Conservation (phyloP, 2,329 filamentous ascomycete species). For the Davidsoniella virescens region DNA sequence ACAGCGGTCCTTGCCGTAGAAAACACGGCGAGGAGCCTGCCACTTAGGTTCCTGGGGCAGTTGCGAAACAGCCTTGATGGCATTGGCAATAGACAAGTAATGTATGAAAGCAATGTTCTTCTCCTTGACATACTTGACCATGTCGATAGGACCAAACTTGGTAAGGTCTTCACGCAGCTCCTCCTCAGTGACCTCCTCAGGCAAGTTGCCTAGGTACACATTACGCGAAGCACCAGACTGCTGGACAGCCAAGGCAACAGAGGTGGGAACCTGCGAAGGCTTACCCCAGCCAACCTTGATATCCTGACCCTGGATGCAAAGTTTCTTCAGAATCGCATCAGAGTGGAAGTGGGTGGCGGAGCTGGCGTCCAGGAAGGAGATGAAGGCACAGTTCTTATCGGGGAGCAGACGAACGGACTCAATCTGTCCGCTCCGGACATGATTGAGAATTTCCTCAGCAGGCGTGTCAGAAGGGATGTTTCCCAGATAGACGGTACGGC, state of each 20-base stretch:
- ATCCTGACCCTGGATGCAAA: constrained; percentile 95
- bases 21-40: constrained; percentile 88
- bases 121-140: constrained; percentile 92
- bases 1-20: constrained; percentile 97
- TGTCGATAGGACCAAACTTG: constrained; percentile 94
- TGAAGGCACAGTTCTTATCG: constrained; percentile 99
- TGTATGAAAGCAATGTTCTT: constrained; percentile 97
- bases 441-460: constrained; percentile 89
- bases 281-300: constrained; percentile 99
- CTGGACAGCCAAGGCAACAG: constrained; percentile 91
- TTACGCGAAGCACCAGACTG: constrained; percentile 94
- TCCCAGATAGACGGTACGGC: constrained; percentile 89
- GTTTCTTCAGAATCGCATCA: constrained; percentile 98
- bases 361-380: constrained; percentile 94
- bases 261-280: constrained; percentile 92
- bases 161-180: constrained; percentile 87
- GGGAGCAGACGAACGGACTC: constrained; percentile 94
- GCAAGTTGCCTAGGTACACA: constrained; percentile 86
- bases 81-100: constrained; percentile 92
- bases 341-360: constrained; percentile 98
- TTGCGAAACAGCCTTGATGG: constrained; percentile 94
- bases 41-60: constrained; percentile 93
- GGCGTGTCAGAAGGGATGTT: constrained; percentile 97
- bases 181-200: constrained; percentile 79
- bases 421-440: constrained; percentile 93